Evolutionary conservation across 441 rosid species (phyloP), one percentile per base, ranked within the genome.

Genomic region (Erodium texanum): DNA sequence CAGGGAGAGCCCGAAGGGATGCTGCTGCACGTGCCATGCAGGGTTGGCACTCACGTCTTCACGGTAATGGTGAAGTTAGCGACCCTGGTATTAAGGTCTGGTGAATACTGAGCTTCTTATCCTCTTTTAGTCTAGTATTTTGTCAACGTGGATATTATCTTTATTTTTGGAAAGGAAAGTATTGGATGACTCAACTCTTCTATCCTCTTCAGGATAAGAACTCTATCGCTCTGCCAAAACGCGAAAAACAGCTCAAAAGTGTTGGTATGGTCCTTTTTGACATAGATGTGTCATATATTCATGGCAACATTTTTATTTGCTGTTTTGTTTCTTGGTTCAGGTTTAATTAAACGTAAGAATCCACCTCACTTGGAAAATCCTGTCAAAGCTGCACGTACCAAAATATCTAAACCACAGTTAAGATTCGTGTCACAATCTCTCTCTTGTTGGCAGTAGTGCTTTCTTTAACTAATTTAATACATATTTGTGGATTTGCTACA

Each of bases 1-100:
- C 85, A 34, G 87, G 88, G 67, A 83, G 93, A 72, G 84, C 86
- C 8, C 81, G 85, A 73, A 86, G 90, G 73, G 90, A 86, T 77
- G 78, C 93, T 70, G 89, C 90, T 23, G 79, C 87, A 24, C 93
- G 90, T 76, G 90, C 93, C 27, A 88, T 84, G 90, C 87, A 82
- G 79, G 90, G 90, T 76, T 88, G 90, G 89, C 86, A 83, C 72
- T 82, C 87, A 19, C 85, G 86, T 38, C 75, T 77, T 73, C 79
- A 80, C 62, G 82, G 83, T 67, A 86, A 80, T 67, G 81, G 82
- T 72, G 90, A 88, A 80, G 84, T 80, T 72, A 81, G 78, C 70
- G 87, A 86, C 72, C 82, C 84, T 20, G 78, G 82, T 70, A 70
- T 73, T 27, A 88, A 83, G 89, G 90, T 88, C 64, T 24, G 74